Conservation (phyloP, 2,329 filamentous ascomycete genomes). For the Chrysoporthe austroafricana region DNA sequence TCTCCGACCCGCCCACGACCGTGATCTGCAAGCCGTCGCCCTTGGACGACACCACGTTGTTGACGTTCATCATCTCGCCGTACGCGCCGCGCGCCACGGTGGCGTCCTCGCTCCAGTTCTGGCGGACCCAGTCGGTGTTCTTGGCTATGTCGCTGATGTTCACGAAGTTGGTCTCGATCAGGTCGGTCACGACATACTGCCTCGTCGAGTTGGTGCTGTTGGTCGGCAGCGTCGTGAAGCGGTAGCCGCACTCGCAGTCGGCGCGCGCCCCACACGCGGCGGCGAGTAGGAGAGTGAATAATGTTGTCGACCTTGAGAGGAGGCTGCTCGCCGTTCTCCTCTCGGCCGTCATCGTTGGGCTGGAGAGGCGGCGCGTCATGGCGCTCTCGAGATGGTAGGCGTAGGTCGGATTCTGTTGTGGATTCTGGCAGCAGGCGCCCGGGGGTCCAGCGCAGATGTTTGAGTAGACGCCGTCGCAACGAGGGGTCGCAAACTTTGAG, state of each 20-base stretch:
- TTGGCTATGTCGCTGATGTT: constrained; percentile 52
- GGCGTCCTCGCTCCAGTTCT: constrained; percentile 68
- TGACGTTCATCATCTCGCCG: constrained; percentile 63
- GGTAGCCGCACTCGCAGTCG: constrained; percentile 75
- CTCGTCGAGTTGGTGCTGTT: constrained; percentile 44
- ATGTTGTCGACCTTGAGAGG: constrained; percentile 8
- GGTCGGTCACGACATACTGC: constrained; percentile 64
- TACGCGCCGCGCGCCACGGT: constrained; percentile 63
- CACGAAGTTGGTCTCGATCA: constrained; percentile 74
- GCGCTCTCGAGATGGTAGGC: not conserved
- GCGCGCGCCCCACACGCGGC: constrained; percentile 36
- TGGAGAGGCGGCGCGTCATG: not conserved
- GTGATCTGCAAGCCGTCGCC: constrained; percentile 60
- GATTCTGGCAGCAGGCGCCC: not conserved
- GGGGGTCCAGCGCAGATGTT: not conserved
- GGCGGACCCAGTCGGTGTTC: constrained; percentile 66
- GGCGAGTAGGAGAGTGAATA: constrained; percentile 29
- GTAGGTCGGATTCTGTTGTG: not conserved
- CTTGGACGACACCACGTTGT: constrained; percentile 59
- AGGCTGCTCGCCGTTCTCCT: not conserved
- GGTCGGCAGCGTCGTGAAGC: constrained; percentile 55
- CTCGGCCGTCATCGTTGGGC: not conserved
- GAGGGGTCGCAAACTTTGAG: not conserved
- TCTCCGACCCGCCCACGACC: constrained; percentile 47
- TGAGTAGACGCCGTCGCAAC: not conserved